These are phyloP conservation scores for Irpex rosettiformis DNA, from an alignment of 1,284 basidiomycete species.

Conservation along the genomic window DNA sequence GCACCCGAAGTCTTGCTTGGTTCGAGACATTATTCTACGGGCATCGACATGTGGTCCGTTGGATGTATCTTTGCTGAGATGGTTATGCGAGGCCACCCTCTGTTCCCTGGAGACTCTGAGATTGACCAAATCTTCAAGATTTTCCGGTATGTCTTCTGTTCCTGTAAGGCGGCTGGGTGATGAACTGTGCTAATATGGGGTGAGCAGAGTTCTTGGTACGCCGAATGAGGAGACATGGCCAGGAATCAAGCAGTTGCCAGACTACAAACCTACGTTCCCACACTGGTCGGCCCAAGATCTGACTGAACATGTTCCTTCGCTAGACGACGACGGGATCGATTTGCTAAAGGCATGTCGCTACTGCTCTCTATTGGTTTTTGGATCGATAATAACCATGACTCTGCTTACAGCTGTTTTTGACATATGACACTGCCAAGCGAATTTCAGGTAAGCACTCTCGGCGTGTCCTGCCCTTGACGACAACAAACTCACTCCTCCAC, in stretches of 20 bases:
- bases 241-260: constrained; percentile 84
- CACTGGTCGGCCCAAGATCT: constrained; percentile 84
- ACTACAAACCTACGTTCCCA: constrained; percentile 97
- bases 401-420: constrained; percentile 63
- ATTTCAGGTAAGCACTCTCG: constrained; percentile 70
- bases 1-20: constrained; percentile 97
- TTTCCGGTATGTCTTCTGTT: constrained; percentile 66
- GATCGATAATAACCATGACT: not conserved
- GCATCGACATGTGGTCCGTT: constrained; percentile 98
- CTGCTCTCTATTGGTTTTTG: constrained; percentile 2
- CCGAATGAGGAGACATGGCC: constrained; percentile 93
- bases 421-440: constrained; percentile 92
- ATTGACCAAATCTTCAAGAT: constrained; percentile 99
- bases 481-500: not conserved
- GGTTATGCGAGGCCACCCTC: constrained; percentile 82
- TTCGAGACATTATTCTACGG: constrained; percentile 93
- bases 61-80: constrained; percentile 95
- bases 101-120: constrained; percentile 98
- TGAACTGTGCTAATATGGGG: not conserved
- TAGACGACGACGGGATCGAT: constrained; percentile 76
- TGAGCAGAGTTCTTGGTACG: constrained; percentile 83
- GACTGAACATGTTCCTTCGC: constrained; percentile 57
- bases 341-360: constrained; percentile 60
- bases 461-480: not conserved
- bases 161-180: not conserved